phyloP scores from a whole-genome alignment of 148 eudicot genomes.

The Bassia scoparia region DNA sequence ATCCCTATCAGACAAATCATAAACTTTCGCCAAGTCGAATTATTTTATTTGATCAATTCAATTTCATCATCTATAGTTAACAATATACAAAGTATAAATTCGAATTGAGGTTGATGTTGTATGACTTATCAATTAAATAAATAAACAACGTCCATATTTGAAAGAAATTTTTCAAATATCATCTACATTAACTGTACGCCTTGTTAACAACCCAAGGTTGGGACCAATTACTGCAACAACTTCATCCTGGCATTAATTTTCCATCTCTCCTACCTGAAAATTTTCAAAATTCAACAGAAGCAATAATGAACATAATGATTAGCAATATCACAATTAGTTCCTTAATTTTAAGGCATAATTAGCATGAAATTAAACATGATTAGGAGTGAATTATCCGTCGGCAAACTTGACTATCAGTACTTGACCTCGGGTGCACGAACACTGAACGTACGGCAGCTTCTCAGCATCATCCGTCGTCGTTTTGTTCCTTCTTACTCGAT shows the following conservation, averaged over 20 bases:
- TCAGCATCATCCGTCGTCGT: slow-evolving; percentile 49
- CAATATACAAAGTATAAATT: too few relatives aligned
- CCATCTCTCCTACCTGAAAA: slow-evolving; percentile 90
- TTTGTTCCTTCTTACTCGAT: slow-evolving; percentile 67
- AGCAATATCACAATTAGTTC: slow-evolving; percentile 10
- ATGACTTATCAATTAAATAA: too few relatives aligned
- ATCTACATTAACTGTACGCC: too few relatives aligned
- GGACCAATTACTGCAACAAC: slow-evolving; percentile 92
- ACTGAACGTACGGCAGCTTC: slow-evolving; percentile 89
- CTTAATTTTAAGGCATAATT: background rate
- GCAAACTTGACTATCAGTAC: slow-evolving; percentile 99
- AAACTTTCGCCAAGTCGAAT: background rate
- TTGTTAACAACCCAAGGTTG: slow-evolving; percentile 93
- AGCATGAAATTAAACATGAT: background rate
- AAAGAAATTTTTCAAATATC: too few relatives aligned
- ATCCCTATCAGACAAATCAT: background rate
- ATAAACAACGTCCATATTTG: too few relatives aligned
- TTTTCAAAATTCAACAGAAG: background rate
- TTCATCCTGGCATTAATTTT: slow-evolving; percentile 98
- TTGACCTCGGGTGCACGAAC: slow-evolving; percentile 92
- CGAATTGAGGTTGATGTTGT: too few relatives aligned
- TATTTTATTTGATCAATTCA: too few relatives aligned
- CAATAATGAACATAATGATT: slow-evolving; percentile 16
- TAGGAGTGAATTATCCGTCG: slow-evolving; percentile 57
- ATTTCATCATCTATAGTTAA: too few relatives aligned